Conservation (phyloP, 208 protist genomes). For the Angomonas ambiguus region DNA sequence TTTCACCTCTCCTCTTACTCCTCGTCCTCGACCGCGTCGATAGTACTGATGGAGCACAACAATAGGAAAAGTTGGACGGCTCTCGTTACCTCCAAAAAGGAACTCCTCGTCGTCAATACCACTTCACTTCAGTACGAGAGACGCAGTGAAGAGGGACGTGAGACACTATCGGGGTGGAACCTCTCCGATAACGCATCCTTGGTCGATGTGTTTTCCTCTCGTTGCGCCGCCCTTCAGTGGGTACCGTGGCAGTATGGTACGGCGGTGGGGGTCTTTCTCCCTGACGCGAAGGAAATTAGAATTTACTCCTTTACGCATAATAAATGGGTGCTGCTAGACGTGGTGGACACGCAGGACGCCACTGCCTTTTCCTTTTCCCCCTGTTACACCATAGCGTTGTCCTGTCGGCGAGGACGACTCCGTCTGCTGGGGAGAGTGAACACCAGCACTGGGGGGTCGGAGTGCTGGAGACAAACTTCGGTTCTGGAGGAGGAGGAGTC, state of each 20-base stretch:
- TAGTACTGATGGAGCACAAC: constrained; percentile 86
- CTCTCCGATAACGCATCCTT: constrained; percentile 37
- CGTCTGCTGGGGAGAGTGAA: constrained; percentile 31
- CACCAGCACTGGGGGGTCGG: not conserved
- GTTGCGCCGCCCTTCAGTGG: constrained; percentile 69
- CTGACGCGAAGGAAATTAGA: constrained; percentile 43
- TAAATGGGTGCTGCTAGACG: constrained; percentile 64
- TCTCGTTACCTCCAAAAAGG: constrained; percentile 64
- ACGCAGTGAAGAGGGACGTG: not conserved
- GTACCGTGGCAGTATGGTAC: constrained; percentile 83
- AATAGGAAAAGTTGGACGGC: constrained; percentile 76
- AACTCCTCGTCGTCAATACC: constrained; percentile 70
- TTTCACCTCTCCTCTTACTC: constrained; percentile 76
- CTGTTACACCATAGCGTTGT: constrained; percentile 69
- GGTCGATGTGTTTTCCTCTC: constrained; percentile 49
- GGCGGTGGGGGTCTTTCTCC: constrained; percentile 52
- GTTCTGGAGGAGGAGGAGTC: not conserved
- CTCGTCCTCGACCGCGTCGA: constrained; percentile 61
- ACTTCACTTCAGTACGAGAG: constrained; percentile 51
- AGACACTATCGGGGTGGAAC: constrained; percentile 51
- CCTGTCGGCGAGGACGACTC: constrained; percentile 41
- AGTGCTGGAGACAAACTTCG: not conserved
- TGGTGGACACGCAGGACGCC: constrained; percentile 42
- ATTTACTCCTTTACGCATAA: constrained; percentile 81
- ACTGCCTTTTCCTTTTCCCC: constrained; percentile 54